phyloP scores from a whole-genome alignment of 345 rosid species.

The Abelmoschus esculentus region DNA sequence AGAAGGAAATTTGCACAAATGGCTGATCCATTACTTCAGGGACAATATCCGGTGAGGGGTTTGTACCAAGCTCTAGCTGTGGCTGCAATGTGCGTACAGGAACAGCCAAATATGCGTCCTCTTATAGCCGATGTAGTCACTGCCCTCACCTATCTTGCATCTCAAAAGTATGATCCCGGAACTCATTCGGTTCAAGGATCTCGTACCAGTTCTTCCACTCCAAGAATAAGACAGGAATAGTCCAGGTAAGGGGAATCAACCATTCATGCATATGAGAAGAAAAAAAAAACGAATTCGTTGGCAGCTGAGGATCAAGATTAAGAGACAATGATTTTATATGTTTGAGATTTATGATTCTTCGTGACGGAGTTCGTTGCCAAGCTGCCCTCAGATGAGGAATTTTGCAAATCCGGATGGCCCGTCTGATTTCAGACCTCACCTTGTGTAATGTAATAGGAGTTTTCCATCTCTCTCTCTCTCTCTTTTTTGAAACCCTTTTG shows the following conservation, averaged over 20 bases:
- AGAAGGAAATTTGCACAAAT: constrained; percentile 57
- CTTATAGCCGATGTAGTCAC: constrained; percentile 64
- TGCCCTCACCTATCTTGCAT: constrained; percentile 57
- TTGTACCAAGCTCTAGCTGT: constrained; percentile 70
- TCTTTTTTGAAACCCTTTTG: constrained; percentile 2
- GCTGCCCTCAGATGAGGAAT: not conserved
- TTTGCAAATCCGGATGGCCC: constrained; percentile 17
- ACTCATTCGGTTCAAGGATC: constrained; percentile 27
- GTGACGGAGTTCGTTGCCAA: constrained; percentile 6
- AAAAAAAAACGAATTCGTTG: not conserved
- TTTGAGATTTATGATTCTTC: constrained; percentile 8
- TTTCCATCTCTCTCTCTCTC: not conserved
- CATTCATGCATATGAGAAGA: not conserved
- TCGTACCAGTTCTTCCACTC: constrained; percentile 33
- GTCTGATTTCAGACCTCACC: not conserved
- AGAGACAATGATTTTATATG: constrained; percentile 2
- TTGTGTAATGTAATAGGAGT: constrained; percentile 5
- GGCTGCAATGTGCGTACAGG: constrained; percentile 79
- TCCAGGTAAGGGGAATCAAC: constrained; percentile 13
- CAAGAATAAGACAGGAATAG: constrained; percentile 40
- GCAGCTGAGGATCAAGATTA: constrained; percentile 1
- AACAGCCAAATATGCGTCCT: constrained; percentile 67
- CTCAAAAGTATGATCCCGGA: constrained; percentile 41
- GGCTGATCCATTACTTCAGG: constrained; percentile 67
- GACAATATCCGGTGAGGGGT: constrained; percentile 55